Base-by-base conservation (phyloP, 169 alveolate species). In the Plasmodium gallinaceum region DNA sequence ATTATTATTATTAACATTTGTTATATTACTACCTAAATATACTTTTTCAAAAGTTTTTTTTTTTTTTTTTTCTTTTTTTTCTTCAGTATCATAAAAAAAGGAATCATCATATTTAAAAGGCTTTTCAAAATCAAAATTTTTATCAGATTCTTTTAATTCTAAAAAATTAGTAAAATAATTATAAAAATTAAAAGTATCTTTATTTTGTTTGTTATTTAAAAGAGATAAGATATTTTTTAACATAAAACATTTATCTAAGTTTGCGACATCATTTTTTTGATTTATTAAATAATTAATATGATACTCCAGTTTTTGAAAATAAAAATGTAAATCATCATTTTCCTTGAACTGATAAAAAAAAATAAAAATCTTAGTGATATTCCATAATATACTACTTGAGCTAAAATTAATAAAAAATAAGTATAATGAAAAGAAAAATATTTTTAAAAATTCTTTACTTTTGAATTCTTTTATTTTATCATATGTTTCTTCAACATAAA, bases 71-170 rank as follows among this genome's bases (percentile, higher is more conserved):
- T 70, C 18, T 5, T 54, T 4, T 1, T 32, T 32, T 32, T 32
- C 39, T n/a, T 12, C 12, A 2, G 9, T n/a, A 52, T 14, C 18
- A 10, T 39, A 14, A 57, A 83, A 83, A 46, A 83, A 83, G 7
- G 91, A 57, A 51, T 83, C 91, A n/a, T 51, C 37, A 43, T 83
- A 83, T 32, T 83, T 83, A 26, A 83, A 83, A 46, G 91, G 91
- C 5, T 20, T 7, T 0, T 68, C 60, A 20, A 68, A 83, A 22
- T 83, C 12, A 7, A 45, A 39, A 0, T 42, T 18, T 1, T 6
- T 9, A 7, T 73, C 45, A 24, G 2, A 3, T 12, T 37, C 22
- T 10, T 73, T 22, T 0, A 54, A 12, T 32, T 52, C 45, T 12
- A 52, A 18, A 10, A 37, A n/a, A 42, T 65, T 45, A 24, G 32